These are phyloP conservation scores for Jamesozyma spencerorum DNA, from an alignment of 805 yeast species.

Conservation along the genomic window DNA sequence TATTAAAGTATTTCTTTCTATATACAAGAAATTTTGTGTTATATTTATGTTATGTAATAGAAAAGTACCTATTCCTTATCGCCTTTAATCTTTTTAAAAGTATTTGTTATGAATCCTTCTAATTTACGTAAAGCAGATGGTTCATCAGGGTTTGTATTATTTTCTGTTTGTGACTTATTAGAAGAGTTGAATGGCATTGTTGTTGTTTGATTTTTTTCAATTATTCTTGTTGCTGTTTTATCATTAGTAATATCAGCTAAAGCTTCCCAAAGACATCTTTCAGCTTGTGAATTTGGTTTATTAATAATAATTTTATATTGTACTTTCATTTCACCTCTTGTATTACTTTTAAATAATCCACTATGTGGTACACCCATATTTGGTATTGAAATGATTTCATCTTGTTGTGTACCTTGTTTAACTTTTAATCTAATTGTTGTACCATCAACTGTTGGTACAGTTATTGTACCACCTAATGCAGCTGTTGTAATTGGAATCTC, in stretches of 20 bases:
- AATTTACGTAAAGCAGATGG: constrained; percentile 39
- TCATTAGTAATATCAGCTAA: constrained; percentile 88
- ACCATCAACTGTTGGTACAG: constrained; percentile 87
- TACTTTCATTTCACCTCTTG: constrained; percentile 76
- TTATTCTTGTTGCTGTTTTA: constrained; percentile 58
- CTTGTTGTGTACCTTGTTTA: constrained; percentile 75
- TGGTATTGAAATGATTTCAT: constrained; percentile 64
- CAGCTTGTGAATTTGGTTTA: constrained; percentile 73
- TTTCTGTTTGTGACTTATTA: too few relatives aligned
- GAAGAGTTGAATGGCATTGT: background rate
- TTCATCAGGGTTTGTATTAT: constrained; percentile 19
- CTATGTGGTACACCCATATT: constrained; percentile 76
- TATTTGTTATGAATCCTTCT: constrained; percentile 48
- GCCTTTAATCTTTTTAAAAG: constrained; percentile 43
- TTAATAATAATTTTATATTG: constrained; percentile 60
- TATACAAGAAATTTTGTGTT: too few relatives aligned
- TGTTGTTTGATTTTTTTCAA: background rate
- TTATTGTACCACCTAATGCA: constrained; percentile 83
- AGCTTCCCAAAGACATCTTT: constrained; percentile 84
- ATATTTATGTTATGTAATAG: too few relatives aligned
- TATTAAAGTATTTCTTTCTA: too few relatives aligned
- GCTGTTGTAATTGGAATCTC: constrained; percentile 91
- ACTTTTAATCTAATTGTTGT: constrained; percentile 65
- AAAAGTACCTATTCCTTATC: too few relatives aligned
- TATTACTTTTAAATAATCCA: constrained; percentile 17